Evolutionary conservation across 371 early-diverging fungal species (phyloP), one percentile per base, ranked within the genome.

Genomic region (Dentiscutata heterogama): DNA sequence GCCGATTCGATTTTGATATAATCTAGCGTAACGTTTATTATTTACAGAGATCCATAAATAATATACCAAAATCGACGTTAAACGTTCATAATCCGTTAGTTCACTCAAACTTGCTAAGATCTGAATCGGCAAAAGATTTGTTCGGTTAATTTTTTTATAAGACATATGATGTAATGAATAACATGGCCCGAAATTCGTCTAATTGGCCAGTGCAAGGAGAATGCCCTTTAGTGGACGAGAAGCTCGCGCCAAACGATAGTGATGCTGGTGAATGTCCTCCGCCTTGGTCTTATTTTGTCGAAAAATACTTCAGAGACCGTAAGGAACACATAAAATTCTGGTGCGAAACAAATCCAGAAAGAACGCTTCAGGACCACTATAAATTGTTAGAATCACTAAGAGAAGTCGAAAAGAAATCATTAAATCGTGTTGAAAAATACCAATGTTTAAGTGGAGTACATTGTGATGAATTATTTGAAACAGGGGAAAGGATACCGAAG

Each of bases 261-360:
- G 22, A 39, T 39, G 20, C 6, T 53, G 27, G 56, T 53, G 71
- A 39, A 18, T 80, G 80, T 58, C 72, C 80, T 16, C 82, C 82
- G 11, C 75, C 76, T 35, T 82, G 82, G 82, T 82, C 77, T 20
- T 76, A 75, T 56, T 82, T 82, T 39, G 77, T 42, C 4, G 68
- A 82, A 31, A 35, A 64, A 39, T 82, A 76, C 35, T 64, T 74
- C 29, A 77, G 77, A 76, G 82, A 82, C n/a, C 68, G 68, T 56
- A 65, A 81, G 27, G 82, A 82, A n/a, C 68, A 65, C 14, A 53
- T 76, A n/a, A 51, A 67, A 42, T 22, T 13, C 22, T 76, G 77
- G 67, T 10, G 22, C 25, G 60, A 82, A 54, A 18, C 8, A 7
- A 16, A 74, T n/a, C 53, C 65, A 31, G 58, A 82, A 13, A 29